phyloP scores from a whole-genome alignment of 805 yeast genomes.

The Metschnikowia corniflorae region DNA sequence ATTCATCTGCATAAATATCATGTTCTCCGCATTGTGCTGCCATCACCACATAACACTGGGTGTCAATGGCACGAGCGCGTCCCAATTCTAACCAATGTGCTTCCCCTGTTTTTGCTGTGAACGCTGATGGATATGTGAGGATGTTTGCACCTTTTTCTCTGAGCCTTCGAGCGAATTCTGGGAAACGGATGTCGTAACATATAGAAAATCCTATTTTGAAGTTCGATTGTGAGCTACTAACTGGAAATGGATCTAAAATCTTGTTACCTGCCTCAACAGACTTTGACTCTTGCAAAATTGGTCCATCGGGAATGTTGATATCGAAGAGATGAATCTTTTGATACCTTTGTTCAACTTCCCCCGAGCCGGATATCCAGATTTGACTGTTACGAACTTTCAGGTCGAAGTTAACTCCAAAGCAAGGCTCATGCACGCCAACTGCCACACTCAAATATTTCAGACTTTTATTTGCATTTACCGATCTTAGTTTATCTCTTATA shows the following conservation, averaged over 20 bases:
- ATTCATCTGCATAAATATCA: slow-evolving; percentile 43
- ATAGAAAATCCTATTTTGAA: slow-evolving; percentile 62
- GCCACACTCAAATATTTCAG: slow-evolving; percentile 50
- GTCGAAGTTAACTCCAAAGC: slow-evolving; percentile 20
- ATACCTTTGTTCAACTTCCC: slow-evolving; percentile 65
- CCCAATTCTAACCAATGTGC: slow-evolving; percentile 88
- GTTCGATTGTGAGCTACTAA: slow-evolving; percentile 4
- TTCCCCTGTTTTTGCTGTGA: slow-evolving; percentile 86
- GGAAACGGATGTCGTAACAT: slow-evolving; percentile 86
- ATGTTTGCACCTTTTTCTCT: slow-evolving; percentile 72
- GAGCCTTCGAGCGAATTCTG: slow-evolving; percentile 63
- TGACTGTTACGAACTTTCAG: slow-evolving; percentile 62
- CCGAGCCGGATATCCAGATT: slow-evolving; percentile 64
- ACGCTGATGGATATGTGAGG: slow-evolving; percentile 84
- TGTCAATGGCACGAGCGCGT: slow-evolving; percentile 80
- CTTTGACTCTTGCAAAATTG: slow-evolving; percentile 69
- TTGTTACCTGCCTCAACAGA: slow-evolving; percentile 76
- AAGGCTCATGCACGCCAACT: slow-evolving; percentile 88
- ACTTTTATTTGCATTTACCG: background rate
- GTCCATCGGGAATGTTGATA: slow-evolving; percentile 79
- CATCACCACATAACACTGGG: slow-evolving; percentile 82
- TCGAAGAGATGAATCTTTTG: slow-evolving; percentile 89
- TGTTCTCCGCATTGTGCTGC: slow-evolving; percentile 87
- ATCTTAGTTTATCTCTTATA: slow-evolving; percentile 43
- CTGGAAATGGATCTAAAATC: slow-evolving; percentile 30